Conservation (phyloP, 2,329 filamentous ascomycete species). For the Knoxdaviesia proteae region DNA sequence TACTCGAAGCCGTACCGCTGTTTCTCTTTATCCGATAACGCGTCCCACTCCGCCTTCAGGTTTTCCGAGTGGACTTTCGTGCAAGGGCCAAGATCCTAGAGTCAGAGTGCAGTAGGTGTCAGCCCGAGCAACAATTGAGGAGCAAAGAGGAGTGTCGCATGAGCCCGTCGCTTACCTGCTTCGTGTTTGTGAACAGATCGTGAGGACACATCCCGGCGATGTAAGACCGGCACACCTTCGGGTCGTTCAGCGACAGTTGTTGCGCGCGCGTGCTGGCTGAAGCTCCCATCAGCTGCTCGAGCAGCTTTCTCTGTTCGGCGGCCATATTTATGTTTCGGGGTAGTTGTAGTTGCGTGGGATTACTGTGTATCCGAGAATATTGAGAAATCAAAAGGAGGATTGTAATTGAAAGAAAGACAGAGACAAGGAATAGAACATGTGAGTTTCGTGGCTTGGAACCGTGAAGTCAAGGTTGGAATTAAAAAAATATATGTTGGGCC, state of each 20-base stretch:
- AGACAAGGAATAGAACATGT: too few relatives aligned
- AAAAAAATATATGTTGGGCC: too few relatives aligned
- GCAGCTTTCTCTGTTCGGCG: slow-evolving; percentile 92
- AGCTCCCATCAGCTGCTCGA: slow-evolving; percentile 86
- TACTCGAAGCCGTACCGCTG: slow-evolving; percentile 78
- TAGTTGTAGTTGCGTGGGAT: too few relatives aligned
- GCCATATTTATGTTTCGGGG: slow-evolving; percentile 39
- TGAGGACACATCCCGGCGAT: slow-evolving; percentile 87
- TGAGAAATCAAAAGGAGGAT: too few relatives aligned
- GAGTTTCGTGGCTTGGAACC: too few relatives aligned
- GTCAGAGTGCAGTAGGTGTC: not conserved
- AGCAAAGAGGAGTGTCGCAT: too few relatives aligned
- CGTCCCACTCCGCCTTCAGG: slow-evolving; percentile 75
- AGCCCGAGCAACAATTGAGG: not conserved
- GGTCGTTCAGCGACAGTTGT: slow-evolving; percentile 72
- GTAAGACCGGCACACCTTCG: slow-evolving; percentile 88
- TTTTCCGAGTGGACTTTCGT: slow-evolving; percentile 74
- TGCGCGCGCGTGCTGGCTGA: slow-evolving; percentile 52
- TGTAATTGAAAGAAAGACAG: too few relatives aligned
- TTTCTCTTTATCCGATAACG: slow-evolving; percentile 47
- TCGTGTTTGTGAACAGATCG: slow-evolving; percentile 98
- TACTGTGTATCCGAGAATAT: too few relatives aligned
- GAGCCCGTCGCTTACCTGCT: slow-evolving; percentile 29
- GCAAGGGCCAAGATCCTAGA: slow-evolving; percentile 61
- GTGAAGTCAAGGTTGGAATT: too few relatives aligned